Evolutionary conservation across 2,329 filamentous ascomycete species (phyloP).

Genomic region (Aspergillus melleus): DNA sequence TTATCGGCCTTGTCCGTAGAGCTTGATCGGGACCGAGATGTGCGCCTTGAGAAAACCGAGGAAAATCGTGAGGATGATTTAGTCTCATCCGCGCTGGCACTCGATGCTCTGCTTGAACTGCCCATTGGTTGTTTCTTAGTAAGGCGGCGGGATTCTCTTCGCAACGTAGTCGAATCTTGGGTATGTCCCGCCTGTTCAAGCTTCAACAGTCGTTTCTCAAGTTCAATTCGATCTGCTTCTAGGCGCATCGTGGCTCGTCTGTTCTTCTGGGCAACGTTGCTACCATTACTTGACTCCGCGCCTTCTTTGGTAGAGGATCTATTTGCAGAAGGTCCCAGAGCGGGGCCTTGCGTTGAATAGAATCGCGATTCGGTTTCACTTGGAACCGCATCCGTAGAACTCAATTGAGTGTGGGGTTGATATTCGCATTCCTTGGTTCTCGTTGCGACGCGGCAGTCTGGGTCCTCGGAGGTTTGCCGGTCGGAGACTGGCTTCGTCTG

Average conservation of each 20-base stretch:
- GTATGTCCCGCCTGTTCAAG: constrained; percentile 27
- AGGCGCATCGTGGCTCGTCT: constrained; percentile 32
- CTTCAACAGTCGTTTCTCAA: constrained; percentile 22
- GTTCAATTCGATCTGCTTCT: constrained; percentile 34
- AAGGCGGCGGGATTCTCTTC: constrained; percentile 30
- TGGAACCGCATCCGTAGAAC: background rate
- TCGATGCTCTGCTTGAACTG: constrained; percentile 32
- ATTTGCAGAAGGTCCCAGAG: constrained; percentile 1
- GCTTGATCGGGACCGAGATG: constrained; percentile 29
- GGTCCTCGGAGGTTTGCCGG: background rate
- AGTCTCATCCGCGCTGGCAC: constrained; percentile 28
- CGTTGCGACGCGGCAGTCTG: background rate
- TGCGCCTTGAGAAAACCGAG: constrained; percentile 29
- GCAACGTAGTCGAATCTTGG: constrained; percentile 13
- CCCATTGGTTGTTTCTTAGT: constrained; percentile 36
- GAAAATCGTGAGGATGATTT: constrained; percentile 26
- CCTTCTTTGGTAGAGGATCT: constrained; percentile 4
- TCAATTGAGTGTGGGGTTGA: background rate
- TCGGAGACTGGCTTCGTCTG: background rate
- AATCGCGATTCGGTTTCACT: background rate
- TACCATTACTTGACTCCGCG: constrained; percentile 22
- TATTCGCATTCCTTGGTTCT: background rate
- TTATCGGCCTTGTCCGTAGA: constrained; percentile 24
- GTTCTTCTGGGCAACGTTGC: constrained; percentile 22
- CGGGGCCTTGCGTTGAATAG: constrained; percentile 1